Evolutionary conservation across 2,329 filamentous ascomycete species (phyloP), one percentile per base, ranked within the genome.

Genomic region (Fusarium torulosum): DNA sequence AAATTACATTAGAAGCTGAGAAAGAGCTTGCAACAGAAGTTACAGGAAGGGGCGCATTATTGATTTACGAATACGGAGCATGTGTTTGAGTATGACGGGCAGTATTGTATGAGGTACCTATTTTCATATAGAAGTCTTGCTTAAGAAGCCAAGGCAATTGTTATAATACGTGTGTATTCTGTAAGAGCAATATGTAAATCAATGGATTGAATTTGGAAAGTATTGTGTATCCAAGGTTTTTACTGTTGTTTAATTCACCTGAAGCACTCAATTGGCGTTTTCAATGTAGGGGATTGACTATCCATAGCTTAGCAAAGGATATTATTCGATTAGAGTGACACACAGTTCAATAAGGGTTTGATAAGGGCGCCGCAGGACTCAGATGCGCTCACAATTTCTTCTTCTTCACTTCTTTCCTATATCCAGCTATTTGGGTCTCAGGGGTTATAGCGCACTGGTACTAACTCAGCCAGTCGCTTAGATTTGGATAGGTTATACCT

Each of bases 81-180:
- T 63, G 21, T 63, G 60, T 63, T 63, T 63, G 59, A 63, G 44
- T 63, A 63, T 46, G 19, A 45, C 19, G 40, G 56, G 23, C 35
- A 41, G 17, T 50, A 50, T 57, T 63, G 58, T 63, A 63, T 52
- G 44, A 37, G 54, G 10, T 51, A 37, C 35, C 17, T 37, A 45
- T 50, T 44, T 52, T 53, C 41, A 45, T 47, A 63, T 50, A 63
- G 45, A 63, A 37, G 27, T 15, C n/a, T 23, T 10, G 33, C 37
- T 27, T 29, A 21, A 19, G 25, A 15, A 38, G 45, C 20, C 20
- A 52, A 31, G 60, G 33, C 44, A 35, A 42, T 33, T 21, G n/a
- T 57, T 35, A 41, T 63, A 27, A 40, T 27, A 29, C 20, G n/a
- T 19, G 19, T 23, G 40, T 58, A 35, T 29, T 58, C 37, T 29